A percentile compares a stretch with the other conserved stretches of the same genome.
phyloP scores from a whole-genome alignment of 179 eudicot species.

The Silene vulgaris region DNA sequence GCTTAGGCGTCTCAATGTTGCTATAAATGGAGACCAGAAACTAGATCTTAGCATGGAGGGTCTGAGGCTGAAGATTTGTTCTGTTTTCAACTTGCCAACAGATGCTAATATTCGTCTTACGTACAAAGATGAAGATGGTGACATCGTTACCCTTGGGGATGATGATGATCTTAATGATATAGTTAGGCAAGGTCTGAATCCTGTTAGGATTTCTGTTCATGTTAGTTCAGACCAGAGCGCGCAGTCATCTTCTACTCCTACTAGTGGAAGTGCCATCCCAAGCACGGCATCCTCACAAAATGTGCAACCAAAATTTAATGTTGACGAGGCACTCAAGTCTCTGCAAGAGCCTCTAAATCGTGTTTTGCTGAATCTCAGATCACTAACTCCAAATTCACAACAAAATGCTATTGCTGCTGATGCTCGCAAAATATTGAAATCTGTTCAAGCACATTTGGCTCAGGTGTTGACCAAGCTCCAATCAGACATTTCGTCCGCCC shows the following conservation, averaged over 20 bases:
- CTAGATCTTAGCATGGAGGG: conserved; percentile 51
- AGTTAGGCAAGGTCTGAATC: conserved; percentile 61
- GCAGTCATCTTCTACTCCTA: conserved; percentile 21
- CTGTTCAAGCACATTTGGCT: conserved; percentile 3
- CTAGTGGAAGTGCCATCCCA: conserved; percentile 44
- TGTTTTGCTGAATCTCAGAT: conserved; percentile 15
- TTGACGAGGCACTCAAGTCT: conserved; percentile 29
- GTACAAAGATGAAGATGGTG: conserved; percentile 79
- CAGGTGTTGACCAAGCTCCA: conserved; percentile 46
- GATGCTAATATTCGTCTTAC: conserved; percentile 48
- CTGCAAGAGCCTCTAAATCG: conserved; percentile 26
- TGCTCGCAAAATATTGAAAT: background rate
- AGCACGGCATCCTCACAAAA: conserved; percentile 30
- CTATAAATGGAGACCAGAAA: conserved; percentile 35
- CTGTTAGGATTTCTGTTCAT: conserved; percentile 61
- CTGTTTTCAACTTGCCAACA: conserved; percentile 53
- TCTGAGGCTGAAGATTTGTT: conserved; percentile 50
- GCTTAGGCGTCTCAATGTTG: conserved; percentile 76
- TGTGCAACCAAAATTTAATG: conserved; percentile 27
- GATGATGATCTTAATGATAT: conserved; percentile 76
- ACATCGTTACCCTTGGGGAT: conserved; percentile 68
- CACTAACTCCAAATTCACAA: conserved; percentile 7
- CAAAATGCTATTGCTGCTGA: background rate
- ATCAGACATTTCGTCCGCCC: conserved; percentile 41
- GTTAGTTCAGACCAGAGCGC: conserved; percentile 31